A percentile compares a stretch with the other conserved stretches of the same genome.
Evolutionary conservation across 2,329 filamentous ascomycete species (phyloP).

Genomic region (Polychaeton citri): DNA sequence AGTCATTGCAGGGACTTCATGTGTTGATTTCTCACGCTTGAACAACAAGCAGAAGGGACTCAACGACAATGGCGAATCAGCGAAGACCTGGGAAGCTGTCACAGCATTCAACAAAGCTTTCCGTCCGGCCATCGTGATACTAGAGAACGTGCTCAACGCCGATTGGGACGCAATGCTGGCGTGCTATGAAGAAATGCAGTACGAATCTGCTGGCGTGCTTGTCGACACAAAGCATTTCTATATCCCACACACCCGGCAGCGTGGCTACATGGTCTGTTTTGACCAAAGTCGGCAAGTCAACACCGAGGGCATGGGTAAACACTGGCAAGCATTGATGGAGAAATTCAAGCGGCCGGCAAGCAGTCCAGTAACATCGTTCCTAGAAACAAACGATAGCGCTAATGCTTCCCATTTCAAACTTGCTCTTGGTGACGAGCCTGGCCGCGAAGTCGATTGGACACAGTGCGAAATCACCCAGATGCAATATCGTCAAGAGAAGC

Average conservation of each 20-base stretch:
- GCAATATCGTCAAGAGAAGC: conserved; percentile 35
- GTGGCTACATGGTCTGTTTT: conserved; percentile 36
- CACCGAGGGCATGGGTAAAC: neutral
- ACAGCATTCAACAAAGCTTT: conserved; percentile 41
- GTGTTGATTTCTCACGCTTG: conserved; percentile 58
- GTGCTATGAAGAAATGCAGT: conserved; percentile 39
- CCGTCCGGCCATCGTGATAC: conserved; percentile 49
- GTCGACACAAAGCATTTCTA: conserved; percentile 61
- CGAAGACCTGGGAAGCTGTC: conserved; percentile 51
- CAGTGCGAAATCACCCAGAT: conserved; percentile 48
- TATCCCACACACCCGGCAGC: conserved; percentile 45
- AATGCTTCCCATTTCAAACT: neutral
- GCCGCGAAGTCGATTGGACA: conserved; percentile 35
- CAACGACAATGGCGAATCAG: conserved; percentile 46
- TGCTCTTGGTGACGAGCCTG: conserved; percentile 6
- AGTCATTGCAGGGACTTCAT: conserved; percentile 60
- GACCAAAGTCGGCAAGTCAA: conserved; percentile 12
- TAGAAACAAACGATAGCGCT: conserved; percentile 34
- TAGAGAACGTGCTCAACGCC: conserved; percentile 55
- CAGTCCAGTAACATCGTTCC: conserved; percentile 47
- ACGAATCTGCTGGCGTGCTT: conserved; percentile 35
- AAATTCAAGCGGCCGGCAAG: conserved; percentile 45
- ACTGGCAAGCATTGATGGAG: conserved; percentile 35
- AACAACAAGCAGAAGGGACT: conserved; percentile 45
- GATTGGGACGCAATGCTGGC: conserved; percentile 41